Conservation (phyloP, 345 rosid species). For the Physaria fendleri region DNA sequence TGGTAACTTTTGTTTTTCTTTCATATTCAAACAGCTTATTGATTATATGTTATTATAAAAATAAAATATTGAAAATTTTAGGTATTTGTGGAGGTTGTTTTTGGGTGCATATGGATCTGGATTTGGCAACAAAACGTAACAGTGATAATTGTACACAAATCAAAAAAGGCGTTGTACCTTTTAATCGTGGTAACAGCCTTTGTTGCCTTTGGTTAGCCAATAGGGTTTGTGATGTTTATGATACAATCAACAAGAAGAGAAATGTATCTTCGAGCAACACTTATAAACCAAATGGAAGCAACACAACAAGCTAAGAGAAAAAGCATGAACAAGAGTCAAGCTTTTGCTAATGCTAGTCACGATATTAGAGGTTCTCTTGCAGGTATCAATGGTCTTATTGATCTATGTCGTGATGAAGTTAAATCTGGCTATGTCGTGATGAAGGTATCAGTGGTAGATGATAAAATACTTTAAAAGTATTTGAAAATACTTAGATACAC, state of each 20-base stretch:
- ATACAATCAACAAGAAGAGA: constrained; percentile 37
- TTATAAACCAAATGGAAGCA: constrained; percentile 72
- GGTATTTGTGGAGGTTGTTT: no score
- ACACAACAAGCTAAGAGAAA: constrained; percentile 68
- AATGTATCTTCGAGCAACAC: constrained; percentile 38
- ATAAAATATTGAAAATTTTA: no score
- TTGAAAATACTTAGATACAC: no score
- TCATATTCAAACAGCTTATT: no score
- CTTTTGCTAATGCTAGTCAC: constrained; percentile 71
- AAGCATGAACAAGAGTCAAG: constrained; percentile 67
- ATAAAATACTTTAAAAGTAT: no score
- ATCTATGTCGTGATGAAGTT: constrained; percentile 35
- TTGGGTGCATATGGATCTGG: no score
- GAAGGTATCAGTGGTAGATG: no score
- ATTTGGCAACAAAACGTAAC: no score
- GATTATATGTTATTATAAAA: no score
- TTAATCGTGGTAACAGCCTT: constrained; percentile 14
- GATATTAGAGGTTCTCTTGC: constrained; percentile 67
- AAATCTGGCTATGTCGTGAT: no score
- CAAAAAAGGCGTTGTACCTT: not conserved
- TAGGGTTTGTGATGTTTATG: constrained; percentile 35
- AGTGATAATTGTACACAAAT: no score
- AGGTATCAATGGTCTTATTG: constrained; percentile 51
- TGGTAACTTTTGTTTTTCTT: no score
- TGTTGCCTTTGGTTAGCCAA: constrained; percentile 27